These are phyloP conservation scores for Paraglomus occultum DNA, from an alignment of 192 early-diverging fungal species.

Conservation along the genomic window DNA sequence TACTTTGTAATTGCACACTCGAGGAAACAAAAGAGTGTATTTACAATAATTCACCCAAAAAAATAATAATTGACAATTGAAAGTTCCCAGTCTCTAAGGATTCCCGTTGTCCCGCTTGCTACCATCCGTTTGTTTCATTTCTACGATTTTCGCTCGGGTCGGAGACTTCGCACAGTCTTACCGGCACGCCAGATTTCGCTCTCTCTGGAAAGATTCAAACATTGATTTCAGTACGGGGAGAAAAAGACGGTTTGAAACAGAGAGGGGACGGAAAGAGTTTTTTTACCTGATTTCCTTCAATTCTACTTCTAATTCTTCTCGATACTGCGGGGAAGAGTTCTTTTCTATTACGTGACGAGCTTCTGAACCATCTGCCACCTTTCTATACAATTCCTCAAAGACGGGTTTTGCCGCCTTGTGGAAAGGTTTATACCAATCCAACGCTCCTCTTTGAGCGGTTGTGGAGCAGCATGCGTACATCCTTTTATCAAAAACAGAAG, in stretches of 20 bases:
- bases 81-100: no score
- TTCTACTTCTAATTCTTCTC: slow-evolving; percentile 88
- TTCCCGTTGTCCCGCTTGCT: no score
- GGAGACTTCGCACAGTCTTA: slow-evolving; percentile 79
- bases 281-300: slow-evolving; percentile 79
- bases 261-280: background rate
- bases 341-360: slow-evolving; percentile 79
- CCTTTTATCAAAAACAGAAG: slow-evolving; percentile 57
- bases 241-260: background rate
- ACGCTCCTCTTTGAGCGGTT: slow-evolving; percentile 92
- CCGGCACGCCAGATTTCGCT: slow-evolving; percentile 94
- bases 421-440: slow-evolving; percentile 97
- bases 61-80: no score
- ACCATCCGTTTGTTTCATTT: background rate
- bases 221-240: no score
- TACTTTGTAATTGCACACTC: no score
- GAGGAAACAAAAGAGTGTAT: no score
- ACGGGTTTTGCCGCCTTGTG: slow-evolving; percentile 91
- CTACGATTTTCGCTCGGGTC: slow-evolving; percentile 67
- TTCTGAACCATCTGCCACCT: slow-evolving; percentile 85
- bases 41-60: no score
- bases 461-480: slow-evolving; percentile 99
- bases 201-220: slow-evolving; percentile 36
- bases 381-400: slow-evolving; percentile 86
- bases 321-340: slow-evolving; percentile 91